phyloP scores from a whole-genome alignment of 169 alveolate species.

The Cryptosporidium sp. region DNA sequence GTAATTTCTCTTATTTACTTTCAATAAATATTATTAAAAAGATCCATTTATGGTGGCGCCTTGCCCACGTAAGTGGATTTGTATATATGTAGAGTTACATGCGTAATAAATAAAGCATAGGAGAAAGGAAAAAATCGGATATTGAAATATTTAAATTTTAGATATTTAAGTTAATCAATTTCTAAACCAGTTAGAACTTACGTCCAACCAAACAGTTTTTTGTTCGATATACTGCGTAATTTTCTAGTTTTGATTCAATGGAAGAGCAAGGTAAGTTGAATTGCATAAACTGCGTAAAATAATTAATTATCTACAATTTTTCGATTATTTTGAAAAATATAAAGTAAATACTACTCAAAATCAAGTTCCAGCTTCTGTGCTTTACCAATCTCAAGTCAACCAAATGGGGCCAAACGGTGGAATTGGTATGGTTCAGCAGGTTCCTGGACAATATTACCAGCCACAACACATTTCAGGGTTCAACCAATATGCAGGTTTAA shows the following conservation, averaged over 20 bases:
- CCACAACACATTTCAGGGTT: constrained; percentile 19
- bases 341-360: background rate
- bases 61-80: constrained; percentile 74
- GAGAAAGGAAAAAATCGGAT: background rate
- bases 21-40: constrained; percentile 25
- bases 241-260: constrained; percentile 7
- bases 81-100: background rate
- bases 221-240: background rate
- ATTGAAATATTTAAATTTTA: constrained; percentile 10
- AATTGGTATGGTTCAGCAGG: constrained; percentile 38
- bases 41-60: constrained; percentile 58
- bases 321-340: constrained; percentile 5
- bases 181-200: background rate
- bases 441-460: constrained; percentile 59
- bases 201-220: background rate
- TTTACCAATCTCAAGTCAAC: constrained; percentile 56
- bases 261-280: constrained; percentile 70
- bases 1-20: background rate
- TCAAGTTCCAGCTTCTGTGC: constrained; percentile 73
- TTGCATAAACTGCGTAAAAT: background rate
- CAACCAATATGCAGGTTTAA: constrained; percentile 32
- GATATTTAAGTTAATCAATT: background rate
- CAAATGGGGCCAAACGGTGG: constrained; percentile 33
- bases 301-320: background rate
- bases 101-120: constrained; percentile 2